Base-by-base conservation (phyloP, 768 basidiomycete genomes). In the Clavaria fumosa region DNA sequence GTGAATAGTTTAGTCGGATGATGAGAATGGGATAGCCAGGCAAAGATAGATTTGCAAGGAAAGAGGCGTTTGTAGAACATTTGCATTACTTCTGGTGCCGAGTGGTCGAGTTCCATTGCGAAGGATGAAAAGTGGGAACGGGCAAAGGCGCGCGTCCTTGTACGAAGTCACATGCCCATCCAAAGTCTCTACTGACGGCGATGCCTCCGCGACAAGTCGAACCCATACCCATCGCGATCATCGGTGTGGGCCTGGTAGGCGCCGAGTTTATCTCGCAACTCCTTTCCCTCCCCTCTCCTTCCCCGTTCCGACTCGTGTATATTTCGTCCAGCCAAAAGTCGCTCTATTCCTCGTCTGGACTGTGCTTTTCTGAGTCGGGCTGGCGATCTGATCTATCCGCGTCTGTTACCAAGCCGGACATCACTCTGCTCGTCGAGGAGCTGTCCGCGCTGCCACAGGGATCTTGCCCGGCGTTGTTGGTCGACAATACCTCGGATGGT, bases 241-340 rank as follows among this genome's bases (percentile, higher is more conserved):
- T 96, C 39, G 95, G 95, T 41, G 71, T 88, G 22, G 95, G 95
- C 3, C 81, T 93, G 37, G 95, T 99, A 18, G 95, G 95, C 20
- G 66, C 72, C 27, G 85, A 88, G 52, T 72, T 97, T 49, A 66
- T 97, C 54, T 57, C 67, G 28, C 95, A 97, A 57, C 67, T 96
- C 17, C 65, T 74, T 34, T 62, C 76, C 9, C 67, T 77, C 23
- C 75, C 80, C 2, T 43, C 62, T n/a, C 61, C 49, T 48, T 60
- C 62, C 19, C 69, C 66, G 6, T 75, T 84, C 63, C 65, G 59
- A 34, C 62, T 89, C 49, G 63, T 80, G 49, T 73, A 78, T 12
- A 62, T 85, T 40, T 66, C 78, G 32, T 78, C 78, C 17, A 79
- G 81, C 30, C 76, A 64, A 33, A 59, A 67, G 31, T 67, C 71